Evolutionary conservation across 2,329 filamentous ascomycete genomes (phyloP).

Genomic region (Periconia digitata): DNA sequence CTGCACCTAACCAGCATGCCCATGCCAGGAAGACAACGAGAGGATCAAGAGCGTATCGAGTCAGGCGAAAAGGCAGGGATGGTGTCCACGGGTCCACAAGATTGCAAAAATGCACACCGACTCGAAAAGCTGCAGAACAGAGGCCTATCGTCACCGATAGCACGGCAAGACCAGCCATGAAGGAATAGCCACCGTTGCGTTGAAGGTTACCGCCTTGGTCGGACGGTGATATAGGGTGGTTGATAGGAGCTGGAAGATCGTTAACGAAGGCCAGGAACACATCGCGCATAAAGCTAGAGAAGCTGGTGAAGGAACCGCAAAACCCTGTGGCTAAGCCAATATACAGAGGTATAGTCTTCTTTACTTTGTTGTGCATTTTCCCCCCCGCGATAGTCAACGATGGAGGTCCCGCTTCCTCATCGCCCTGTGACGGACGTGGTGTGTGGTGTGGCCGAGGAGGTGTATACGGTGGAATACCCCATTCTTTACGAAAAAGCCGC

Average conservation of each 20-base stretch:
- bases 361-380: constrained; percentile 54
- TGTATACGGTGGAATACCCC: constrained; percentile 48
- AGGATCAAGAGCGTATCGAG: constrained; percentile 65
- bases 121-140: constrained; percentile 67
- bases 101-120: constrained; percentile 75
- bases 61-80: constrained; percentile 59
- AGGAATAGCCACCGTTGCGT: constrained; percentile 74
- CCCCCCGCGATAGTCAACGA: constrained; percentile 49
- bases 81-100: constrained; percentile 61
- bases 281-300: constrained; percentile 83
- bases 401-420: constrained; percentile 40
- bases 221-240: constrained; percentile 39
- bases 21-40: constrained; percentile 65
- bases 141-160: constrained; percentile 71
- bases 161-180: constrained; percentile 78
- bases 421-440: constrained; percentile 25
- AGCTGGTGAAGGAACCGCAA: constrained; percentile 87
- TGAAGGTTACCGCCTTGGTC: constrained; percentile 35
- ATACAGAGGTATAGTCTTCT: constrained; percentile 87
- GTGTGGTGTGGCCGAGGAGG: constrained; percentile 6
- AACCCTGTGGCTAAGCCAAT: constrained; percentile 85
- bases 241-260: constrained; percentile 60
- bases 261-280: constrained; percentile 79
- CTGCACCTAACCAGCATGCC: constrained; percentile 76
- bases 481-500: constrained; percentile 71